These are phyloP conservation scores for Gossypium davidsonii DNA, from an alignment of 441 rosid genomes.

Conservation along the genomic window DNA sequence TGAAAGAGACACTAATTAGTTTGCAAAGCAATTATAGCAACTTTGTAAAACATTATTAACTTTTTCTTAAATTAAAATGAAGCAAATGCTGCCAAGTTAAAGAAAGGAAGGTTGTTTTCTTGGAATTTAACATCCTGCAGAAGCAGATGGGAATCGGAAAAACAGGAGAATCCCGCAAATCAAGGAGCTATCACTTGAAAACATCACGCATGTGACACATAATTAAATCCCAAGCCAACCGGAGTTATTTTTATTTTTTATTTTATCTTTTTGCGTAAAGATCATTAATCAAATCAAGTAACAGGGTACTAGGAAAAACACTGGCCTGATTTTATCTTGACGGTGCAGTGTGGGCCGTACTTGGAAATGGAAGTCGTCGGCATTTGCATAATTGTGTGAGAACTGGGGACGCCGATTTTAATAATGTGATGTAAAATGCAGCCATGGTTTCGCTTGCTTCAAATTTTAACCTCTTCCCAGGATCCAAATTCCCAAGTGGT, in stretches of 20 bases:
- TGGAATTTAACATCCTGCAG: neutral
- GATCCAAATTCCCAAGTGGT: neutral
- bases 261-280: neutral
- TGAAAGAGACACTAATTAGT: constrained; percentile 17
- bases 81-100: neutral
- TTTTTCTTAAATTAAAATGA: neutral
- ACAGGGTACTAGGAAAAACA: neutral
- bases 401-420: neutral
- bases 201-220: constrained; percentile 4
- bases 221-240: neutral
- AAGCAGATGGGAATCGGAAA: neutral
- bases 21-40: neutral
- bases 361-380: neutral
- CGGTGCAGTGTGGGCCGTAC: constrained; percentile 2
- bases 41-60: neutral
- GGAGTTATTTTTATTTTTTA: neutral
- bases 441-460: neutral
- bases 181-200: neutral
- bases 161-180: constrained; percentile 11
- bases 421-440: constrained; percentile 1
- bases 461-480: neutral
- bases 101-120: neutral
- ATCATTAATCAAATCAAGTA: neutral
- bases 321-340: neutral
- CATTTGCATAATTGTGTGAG: neutral